Conservation (phyloP, 352 stramenopile genomes). For the Globisporangium barbulae region DNA sequence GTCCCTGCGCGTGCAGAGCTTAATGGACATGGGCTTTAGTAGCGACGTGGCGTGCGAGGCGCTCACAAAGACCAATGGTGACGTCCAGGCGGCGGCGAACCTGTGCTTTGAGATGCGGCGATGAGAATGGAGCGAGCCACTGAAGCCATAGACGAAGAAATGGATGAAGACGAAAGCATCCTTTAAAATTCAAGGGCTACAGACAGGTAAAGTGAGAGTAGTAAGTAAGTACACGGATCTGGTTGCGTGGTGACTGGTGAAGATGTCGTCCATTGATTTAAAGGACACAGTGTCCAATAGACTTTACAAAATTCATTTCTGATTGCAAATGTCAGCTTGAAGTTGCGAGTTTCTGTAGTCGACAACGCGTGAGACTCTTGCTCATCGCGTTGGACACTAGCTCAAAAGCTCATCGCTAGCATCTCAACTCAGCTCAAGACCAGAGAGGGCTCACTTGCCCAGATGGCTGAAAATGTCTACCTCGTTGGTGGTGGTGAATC, state of each 20-base stretch:
- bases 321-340: neutral
- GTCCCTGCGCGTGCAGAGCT: constrained; percentile 55
- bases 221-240: neutral
- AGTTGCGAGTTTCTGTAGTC: neutral
- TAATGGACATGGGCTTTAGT: constrained; percentile 79
- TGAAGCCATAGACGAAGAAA: constrained; percentile 1
- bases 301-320: neutral
- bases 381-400: neutral
- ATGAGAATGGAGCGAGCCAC: constrained; percentile 6
- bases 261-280: neutral
- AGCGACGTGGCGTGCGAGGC: constrained; percentile 44
- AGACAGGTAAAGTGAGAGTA: too few relatives aligned
- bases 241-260: neutral
- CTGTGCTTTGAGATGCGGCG: constrained; percentile 53
- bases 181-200: too few relatives aligned
- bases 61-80: constrained; percentile 46
- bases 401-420: neutral
- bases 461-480: neutral
- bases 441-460: too few relatives aligned
- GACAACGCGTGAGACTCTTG: too few relatives aligned
- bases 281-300: neutral
- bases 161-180: too few relatives aligned
- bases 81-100: constrained; percentile 65
- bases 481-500: neutral
- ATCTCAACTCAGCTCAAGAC: too few relatives aligned